Conservation (phyloP, 768 basidiomycete species). For the Artomyces pyxidatus region DNA sequence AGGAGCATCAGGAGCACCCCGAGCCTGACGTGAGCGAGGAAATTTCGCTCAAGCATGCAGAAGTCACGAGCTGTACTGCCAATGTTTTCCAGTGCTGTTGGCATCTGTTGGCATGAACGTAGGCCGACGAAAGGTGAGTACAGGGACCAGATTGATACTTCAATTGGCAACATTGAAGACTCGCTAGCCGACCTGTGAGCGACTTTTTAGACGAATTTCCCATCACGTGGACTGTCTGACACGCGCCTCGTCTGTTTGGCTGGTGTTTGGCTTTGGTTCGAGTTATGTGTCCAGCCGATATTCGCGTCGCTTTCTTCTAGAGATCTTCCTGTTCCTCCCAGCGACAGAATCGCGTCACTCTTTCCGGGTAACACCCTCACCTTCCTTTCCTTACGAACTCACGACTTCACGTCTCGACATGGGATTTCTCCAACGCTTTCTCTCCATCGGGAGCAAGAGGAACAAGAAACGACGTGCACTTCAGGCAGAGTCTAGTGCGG, state of each 20-base stretch:
- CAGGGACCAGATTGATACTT: no score
- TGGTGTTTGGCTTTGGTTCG: conserved; percentile 3
- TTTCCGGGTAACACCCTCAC: conserved; percentile 2
- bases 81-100: conserved; percentile 14
- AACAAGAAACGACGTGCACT: conserved; percentile 32
- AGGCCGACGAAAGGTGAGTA: no score
- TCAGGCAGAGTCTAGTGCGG: not conserved
- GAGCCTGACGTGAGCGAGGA: conserved; percentile 61
- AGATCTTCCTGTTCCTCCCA: not conserved
- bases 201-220: no score
- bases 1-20: conserved; percentile 56
- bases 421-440: conserved; percentile 64
- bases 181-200: no score
- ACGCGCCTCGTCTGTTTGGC: not conserved
- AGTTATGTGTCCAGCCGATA: not conserved
- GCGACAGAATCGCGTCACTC: not conserved
- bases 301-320: not conserved
- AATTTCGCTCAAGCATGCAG: conserved; percentile 72
- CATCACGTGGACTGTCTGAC: not conserved
- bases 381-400: not conserved
- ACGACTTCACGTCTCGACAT: conserved; percentile 27
- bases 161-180: no score
- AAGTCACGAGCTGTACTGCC: conserved; percentile 59
- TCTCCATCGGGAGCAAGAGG: conserved; percentile 62
- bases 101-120: no score